Evolutionary conservation across 305 asterid genomes (phyloP), one percentile per base, ranked within the genome.

Genomic region (Andrographis paniculata): DNA sequence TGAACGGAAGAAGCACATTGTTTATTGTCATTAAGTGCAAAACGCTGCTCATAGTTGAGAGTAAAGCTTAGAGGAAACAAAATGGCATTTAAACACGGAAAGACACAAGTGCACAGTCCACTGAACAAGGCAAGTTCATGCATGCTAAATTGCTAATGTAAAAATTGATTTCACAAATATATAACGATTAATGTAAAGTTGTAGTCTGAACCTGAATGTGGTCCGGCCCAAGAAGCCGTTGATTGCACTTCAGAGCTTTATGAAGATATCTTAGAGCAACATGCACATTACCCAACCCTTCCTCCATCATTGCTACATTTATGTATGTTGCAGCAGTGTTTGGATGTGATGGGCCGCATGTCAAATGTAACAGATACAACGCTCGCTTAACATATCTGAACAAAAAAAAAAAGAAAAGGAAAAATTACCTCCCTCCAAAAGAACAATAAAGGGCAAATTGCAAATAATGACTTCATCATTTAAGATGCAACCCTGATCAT

Each of bases 231-330:
- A 91, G 99, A 62, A 91, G 89, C 83, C 66, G 87, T 76, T 91
- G 99, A 82, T 91, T 91, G 82, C 99, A 91, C 79, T 91, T 91
- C 24, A 91, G 86, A 61, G 99, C 99, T 77, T 83, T 91, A 60
- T 91, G 99, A 60, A 91, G 99, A 70, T 91, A 91, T 72, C 99
- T 80, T 60, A 91, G 87, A 47, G 99, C 96, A 62, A 91, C 87
- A 35, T 83, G 99, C 72, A 91, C 99, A 70, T 91, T 91, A 44
- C 99, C 99, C 48, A 91, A 76, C 36, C 96, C 96, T 74, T 91
- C 99, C 74, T 91, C 99, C 99, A 87, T 91, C 99, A 91, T 89
- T 42, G 98, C 98, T 51, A 89, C 98, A 76, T 89, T 89, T 61
- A 89, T 85, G 72, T 89, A 89, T 61, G 99, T 91, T 20, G 99